phyloP scores from a whole-genome alignment of 257 asterid genomes.

The Capsicum baccatum region DNA sequence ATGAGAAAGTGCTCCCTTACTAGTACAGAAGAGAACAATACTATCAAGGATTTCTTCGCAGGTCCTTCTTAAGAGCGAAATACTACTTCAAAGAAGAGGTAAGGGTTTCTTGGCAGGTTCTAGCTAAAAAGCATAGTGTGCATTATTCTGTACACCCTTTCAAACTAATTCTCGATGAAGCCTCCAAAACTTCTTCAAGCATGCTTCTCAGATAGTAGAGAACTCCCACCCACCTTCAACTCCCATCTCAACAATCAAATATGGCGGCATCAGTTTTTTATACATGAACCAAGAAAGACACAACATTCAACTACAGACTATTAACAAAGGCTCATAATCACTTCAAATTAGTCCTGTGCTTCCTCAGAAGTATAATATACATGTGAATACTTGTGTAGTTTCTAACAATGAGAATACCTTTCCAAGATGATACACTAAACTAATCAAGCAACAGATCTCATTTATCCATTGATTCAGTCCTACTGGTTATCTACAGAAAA shows the following conservation, averaged over 20 bases:
- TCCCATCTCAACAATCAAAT: slow-evolving; percentile 21
- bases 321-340: neutral
- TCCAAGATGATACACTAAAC: slow-evolving; percentile 19
- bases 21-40: slow-evolving; percentile 10
- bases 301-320: slow-evolving; percentile 1
- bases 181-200: slow-evolving; percentile 20
- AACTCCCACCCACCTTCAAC: neutral
- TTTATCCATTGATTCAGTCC: slow-evolving; percentile 3
- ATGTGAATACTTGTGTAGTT: slow-evolving; percentile 2
- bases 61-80: neutral
- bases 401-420: slow-evolving; percentile 15
- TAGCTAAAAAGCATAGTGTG: neutral
- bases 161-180: neutral
- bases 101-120: slow-evolving; percentile 7
- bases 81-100: slow-evolving; percentile 19
- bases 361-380: slow-evolving; percentile 3
- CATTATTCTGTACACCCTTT: slow-evolving; percentile 4
- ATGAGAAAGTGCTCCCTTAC: slow-evolving; percentile 4
- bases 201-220: slow-evolving; percentile 8
- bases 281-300: slow-evolving; percentile 3
- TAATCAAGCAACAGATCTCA: slow-evolving; percentile 15
- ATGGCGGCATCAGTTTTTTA: neutral
- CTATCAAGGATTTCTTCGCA: neutral
- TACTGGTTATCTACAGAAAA: slow-evolving; percentile 18
- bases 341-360: slow-evolving; percentile 17